These are phyloP conservation scores for Amaranthus hypochondriacus DNA, from an alignment of 148 eudicot genomes.

Conservation along the genomic window DNA sequence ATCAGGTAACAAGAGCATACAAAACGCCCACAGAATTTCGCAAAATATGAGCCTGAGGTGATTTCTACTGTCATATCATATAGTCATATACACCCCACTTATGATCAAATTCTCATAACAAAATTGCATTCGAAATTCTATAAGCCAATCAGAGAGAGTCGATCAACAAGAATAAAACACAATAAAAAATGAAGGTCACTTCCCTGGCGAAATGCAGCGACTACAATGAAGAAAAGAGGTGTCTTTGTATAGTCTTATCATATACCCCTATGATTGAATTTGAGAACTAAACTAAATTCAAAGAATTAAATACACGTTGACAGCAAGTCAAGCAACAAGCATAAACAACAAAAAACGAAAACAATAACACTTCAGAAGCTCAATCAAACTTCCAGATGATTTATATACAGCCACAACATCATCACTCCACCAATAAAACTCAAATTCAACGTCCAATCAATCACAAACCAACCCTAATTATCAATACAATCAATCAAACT, in stretches of 20 bases:
- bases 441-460: conserved; percentile 4
- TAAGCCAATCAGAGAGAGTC: too few relatives aligned
- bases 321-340: neutral
- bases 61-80: too few relatives aligned
- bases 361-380: neutral
- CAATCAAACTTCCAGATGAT: neutral
- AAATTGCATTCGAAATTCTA: too few relatives aligned
- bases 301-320: neutral
- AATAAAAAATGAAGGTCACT: too few relatives aligned
- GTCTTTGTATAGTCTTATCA: neutral
- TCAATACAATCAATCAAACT: neutral
- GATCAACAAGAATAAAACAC: too few relatives aligned
- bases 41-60: too few relatives aligned
- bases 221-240: neutral
- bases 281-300: neutral
- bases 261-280: neutral
- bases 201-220: too few relatives aligned
- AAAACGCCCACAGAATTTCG: neutral
- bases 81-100: too few relatives aligned
- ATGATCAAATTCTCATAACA: too few relatives aligned
- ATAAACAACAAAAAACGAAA: neutral
- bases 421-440: conserved; percentile 10
- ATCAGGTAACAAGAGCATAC: neutral
- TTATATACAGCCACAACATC: neutral
- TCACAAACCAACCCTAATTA: conserved; percentile 6